A percentile compares a stretch with the other conserved stretches of the same genome.
phyloP scores from a whole-genome alignment of 1,139 yeast genomes.

The Zygoascus sp. region DNA sequence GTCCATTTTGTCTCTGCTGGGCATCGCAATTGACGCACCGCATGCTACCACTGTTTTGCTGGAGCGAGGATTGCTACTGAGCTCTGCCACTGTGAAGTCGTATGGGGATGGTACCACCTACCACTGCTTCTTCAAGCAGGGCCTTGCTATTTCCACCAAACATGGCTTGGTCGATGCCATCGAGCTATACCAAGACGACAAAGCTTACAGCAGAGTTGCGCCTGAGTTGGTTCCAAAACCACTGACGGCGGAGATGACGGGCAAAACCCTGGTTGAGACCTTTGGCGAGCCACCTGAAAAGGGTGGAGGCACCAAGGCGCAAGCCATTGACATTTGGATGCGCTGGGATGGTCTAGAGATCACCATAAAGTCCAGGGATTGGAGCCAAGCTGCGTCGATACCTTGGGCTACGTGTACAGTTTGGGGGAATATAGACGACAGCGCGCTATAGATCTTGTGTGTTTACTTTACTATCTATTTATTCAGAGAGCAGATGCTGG shows the following conservation, averaged over 20 bases:
- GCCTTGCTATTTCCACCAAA: slow-evolving; percentile 24
- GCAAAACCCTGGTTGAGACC: slow-evolving; percentile 24
- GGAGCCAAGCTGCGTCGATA: slow-evolving; percentile 27
- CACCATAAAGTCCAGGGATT: slow-evolving; percentile 25
- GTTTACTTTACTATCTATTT: too few species aligned
- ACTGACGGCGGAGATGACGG: slow-evolving; percentile 21
- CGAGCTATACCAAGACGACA: slow-evolving; percentile 25
- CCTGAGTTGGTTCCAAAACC: slow-evolving; percentile 17
- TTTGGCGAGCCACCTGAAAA: slow-evolving; percentile 31
- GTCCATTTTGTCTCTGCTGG: not conserved
- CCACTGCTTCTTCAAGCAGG: slow-evolving; percentile 24
- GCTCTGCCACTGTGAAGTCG: slow-evolving; percentile 14
- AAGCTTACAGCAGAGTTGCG: slow-evolving; percentile 17
- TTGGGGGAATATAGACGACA: not conserved
- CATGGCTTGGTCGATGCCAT: slow-evolving; percentile 21
- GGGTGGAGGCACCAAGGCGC: slow-evolving; percentile 25
- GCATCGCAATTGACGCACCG: not conserved
- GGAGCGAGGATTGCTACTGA: not conserved
- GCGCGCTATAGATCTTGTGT: too few species aligned
- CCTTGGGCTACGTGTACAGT: slow-evolving; percentile 24
- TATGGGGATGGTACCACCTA: slow-evolving; percentile 22
- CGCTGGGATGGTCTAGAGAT: slow-evolving; percentile 28
- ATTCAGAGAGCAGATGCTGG: too few species aligned
- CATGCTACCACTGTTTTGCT: not conserved
- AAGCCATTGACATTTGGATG: slow-evolving; percentile 28